phyloP scores from a whole-genome alignment of 2,329 filamentous ascomycete genomes.

The Xylariales sp. region DNA sequence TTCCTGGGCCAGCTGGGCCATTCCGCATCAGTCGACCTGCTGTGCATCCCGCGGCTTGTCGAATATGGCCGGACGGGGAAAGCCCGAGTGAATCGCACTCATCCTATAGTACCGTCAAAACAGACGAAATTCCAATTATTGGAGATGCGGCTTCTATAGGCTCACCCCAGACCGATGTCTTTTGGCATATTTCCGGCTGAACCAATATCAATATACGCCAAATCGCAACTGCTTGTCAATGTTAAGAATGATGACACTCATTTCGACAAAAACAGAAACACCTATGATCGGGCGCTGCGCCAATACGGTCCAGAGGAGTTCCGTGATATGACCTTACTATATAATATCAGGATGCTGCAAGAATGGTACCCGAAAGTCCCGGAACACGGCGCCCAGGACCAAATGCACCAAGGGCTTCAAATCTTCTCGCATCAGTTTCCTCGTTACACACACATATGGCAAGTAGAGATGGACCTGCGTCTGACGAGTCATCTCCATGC shows the following conservation, averaged over 20 bases:
- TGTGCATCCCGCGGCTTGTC: too few relatives aligned
- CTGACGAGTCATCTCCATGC: conserved; percentile 62
- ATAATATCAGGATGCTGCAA: conserved; percentile 62
- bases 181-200: too few relatives aligned
- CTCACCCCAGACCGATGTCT: too few relatives aligned
- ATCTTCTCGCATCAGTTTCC: conserved; percentile 57
- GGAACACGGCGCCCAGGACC: conserved; percentile 29
- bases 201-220: too few relatives aligned
- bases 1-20: too few relatives aligned
- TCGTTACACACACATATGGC: conserved; percentile 60
- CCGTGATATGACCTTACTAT: conserved; percentile 60
- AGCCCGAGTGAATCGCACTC: too few relatives aligned
- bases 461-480: conserved; percentile 63
- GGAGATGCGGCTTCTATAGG: too few relatives aligned
- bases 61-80: too few relatives aligned
- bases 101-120: too few relatives aligned
- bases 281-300: conserved; percentile 46
- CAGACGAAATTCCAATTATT: too few relatives aligned
- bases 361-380: conserved; percentile 59
- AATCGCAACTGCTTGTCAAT: conserved; percentile 56
- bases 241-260: conserved; percentile 48
- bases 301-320: conserved; percentile 57
- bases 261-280: conserved; percentile 43
- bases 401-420: conserved; percentile 20
- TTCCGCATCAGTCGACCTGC: too few relatives aligned